phyloP scores from a whole-genome alignment of 345 rosid species.

The Eucalyptus tenuipes region DNA sequence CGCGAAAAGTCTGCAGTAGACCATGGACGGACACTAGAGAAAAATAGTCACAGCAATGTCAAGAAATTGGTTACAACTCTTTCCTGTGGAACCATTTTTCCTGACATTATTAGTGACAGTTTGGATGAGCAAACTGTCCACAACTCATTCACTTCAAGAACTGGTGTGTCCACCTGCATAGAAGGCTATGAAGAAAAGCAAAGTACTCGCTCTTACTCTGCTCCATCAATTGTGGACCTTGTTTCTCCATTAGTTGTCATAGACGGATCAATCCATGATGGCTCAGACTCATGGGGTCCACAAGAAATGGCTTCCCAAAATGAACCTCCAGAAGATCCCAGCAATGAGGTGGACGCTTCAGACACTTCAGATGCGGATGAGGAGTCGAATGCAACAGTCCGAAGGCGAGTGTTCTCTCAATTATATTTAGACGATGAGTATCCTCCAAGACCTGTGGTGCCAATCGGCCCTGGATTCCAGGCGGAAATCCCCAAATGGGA shows the following conservation, averaged over 20 bases:
- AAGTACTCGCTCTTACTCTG: not conserved
- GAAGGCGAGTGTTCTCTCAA: not conserved
- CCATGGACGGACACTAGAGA: not conserved
- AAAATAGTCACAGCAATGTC: not conserved
- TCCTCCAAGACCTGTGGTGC: conserved; percentile 4
- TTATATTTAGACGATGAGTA: not conserved
- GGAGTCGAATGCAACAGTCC: not conserved
- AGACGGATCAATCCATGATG: not conserved
- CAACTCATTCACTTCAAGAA: not conserved
- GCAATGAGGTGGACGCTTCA: not conserved
- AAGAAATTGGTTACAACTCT: not conserved
- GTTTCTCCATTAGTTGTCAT: not conserved
- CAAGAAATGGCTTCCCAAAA: not conserved
- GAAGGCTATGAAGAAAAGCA: not conserved
- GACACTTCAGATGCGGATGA: not conserved
- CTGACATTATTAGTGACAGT: not conserved
- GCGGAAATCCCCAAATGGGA: conserved; percentile 30
- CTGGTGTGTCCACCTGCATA: not conserved
- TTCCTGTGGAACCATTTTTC: not conserved
- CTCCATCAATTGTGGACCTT: not conserved
- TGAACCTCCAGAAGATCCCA: not conserved
- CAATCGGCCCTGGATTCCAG: conserved; percentile 26
- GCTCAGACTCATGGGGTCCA: not conserved
- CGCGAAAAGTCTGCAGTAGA: not conserved
- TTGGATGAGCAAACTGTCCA: not conserved